Evolutionary conservation across 805 yeast species (phyloP), one percentile per base, ranked within the genome.

Genomic region (Sugiyamaella qingdaonensis): DNA sequence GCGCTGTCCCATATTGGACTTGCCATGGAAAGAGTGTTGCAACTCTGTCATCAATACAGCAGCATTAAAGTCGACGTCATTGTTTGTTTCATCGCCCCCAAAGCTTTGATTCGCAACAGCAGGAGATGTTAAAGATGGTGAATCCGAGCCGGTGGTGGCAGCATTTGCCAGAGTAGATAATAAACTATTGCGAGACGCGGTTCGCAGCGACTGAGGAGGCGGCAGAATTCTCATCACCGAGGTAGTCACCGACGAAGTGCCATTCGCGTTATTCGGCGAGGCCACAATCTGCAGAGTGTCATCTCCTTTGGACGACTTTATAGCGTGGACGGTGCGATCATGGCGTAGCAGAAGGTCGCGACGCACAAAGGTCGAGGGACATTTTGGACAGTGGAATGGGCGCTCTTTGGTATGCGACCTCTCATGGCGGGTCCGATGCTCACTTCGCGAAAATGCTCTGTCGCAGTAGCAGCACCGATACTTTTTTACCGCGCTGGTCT

Each of bases 381-480:
- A 87, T 49, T 81, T 76, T 34, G 78, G 73, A 62, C 95, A 87
- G 54, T 81, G 81, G 69, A 85, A 87, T 0, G 95, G 95, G 57
- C 88, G 81, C 62, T 84, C 88, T 61, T 85, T 85, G 11, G 90
- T 85, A 64, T 86, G 94, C 1, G 89, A 82, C 27, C 91, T 70
- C 66, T 86, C 92, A 62, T 86, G 94, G 47, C 94, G 77, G 41
- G 84, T 80, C 60, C 85, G 78, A 67, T 86, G 94, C 65, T 86
- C 94, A 10, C 86, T 79, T 49, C 94, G 72, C n/a, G 89, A 81
- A 64, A 86, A 86, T 5, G 88, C 85, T 57, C 91, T 74, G 32
- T 90, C 87, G 62, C 95, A 87, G 64, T 80, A 86, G 5, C 86
- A 81, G 69, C 95, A 87, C 37, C 85, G 78, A 67, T 86, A 86